These are phyloP conservation scores for Kluyveromyces siamensis DNA, from an alignment of 805 yeast species.

Conservation along the genomic window DNA sequence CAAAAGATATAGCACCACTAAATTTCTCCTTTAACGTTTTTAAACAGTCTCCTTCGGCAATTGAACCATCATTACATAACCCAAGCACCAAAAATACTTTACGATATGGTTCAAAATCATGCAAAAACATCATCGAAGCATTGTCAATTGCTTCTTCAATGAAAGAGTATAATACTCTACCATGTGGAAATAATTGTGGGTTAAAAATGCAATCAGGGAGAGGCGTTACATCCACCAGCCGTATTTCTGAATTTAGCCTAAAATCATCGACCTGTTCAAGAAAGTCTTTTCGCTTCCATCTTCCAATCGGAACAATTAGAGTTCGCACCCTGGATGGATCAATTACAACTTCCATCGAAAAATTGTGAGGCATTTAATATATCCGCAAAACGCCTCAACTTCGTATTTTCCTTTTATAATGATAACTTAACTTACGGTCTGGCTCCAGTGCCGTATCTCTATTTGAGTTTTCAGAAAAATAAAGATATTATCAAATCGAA, in stretches of 20 bases:
- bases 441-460: background rate
- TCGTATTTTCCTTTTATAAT: background rate
- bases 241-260: slow-evolving; percentile 46
- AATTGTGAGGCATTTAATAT: background rate
- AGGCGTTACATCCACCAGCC: slow-evolving; percentile 70
- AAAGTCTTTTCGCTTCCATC: slow-evolving; percentile 33
- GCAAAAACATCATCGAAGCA: slow-evolving; percentile 52
- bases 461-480: background rate
- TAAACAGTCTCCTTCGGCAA: slow-evolving; percentile 21
- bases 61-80: slow-evolving; percentile 22
- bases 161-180: slow-evolving; percentile 57
- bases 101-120: slow-evolving; percentile 85
- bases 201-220: slow-evolving; percentile 52
- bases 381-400: no score
- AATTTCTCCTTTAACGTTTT: slow-evolving; percentile 30
- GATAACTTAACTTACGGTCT: background rate
- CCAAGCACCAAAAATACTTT: slow-evolving; percentile 62
- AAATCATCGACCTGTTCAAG: slow-evolving; percentile 35
- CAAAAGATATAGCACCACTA: slow-evolving; percentile 25
- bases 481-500: background rate
- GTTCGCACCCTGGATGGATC: slow-evolving; percentile 60
- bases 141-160: slow-evolving; percentile 28
- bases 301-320: slow-evolving; percentile 59
- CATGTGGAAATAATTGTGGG: slow-evolving; percentile 80
- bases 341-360: slow-evolving; percentile 25